Evolutionary conservation across 345 rosid species (phyloP), one percentile per base, ranked within the genome.

Genomic region (Ricinus communis): DNA sequence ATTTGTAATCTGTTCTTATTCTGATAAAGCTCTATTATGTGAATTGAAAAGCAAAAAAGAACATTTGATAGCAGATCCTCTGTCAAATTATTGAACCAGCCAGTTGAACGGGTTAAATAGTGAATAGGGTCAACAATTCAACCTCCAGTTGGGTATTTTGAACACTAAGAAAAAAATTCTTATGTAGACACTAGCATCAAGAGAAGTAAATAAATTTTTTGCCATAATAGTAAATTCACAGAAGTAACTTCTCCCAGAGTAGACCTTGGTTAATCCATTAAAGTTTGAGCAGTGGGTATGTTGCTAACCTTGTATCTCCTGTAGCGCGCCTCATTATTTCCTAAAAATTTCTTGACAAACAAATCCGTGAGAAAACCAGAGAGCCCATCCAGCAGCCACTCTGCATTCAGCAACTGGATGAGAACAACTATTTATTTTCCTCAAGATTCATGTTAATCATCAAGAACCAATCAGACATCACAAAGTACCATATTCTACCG

Each of bases 371-470:
- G 81, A 83, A 88, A 95, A 65, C 93, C 95, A 75, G 99, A 93
- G 72, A 95, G 96, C 54, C 97, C 99, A 76, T 95, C 97, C 81
- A 95, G 83, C 76, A 95, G 87, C 99, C 99, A 95, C 70, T 89
- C 99, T 95, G 60, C 62, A 74, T 21, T 51, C 70, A 70, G 62
- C 22, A 78, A 71, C 30, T 47, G 60, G 1, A 45, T 75, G 33
- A 72, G 18, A 0, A 30, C 25, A 22, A 31, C 18, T 28, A 30
- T 16, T 16, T 45, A 13, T 14, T 10, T 49, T 16, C 33, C 33
- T 59, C 53, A 49, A 50, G 33, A 51, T 41, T 41, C 52, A 58
- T 22, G 28, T 8, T 51, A 71, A 62, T 18, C 52, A 38, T 22
- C 63, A 24, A 69, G 60, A 62, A n/a, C 59, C 40, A 79, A 54